These are phyloP conservation scores for Cladophialophora chaetospira DNA, from an alignment of 2,329 filamentous ascomycete species.

Conservation along the genomic window DNA sequence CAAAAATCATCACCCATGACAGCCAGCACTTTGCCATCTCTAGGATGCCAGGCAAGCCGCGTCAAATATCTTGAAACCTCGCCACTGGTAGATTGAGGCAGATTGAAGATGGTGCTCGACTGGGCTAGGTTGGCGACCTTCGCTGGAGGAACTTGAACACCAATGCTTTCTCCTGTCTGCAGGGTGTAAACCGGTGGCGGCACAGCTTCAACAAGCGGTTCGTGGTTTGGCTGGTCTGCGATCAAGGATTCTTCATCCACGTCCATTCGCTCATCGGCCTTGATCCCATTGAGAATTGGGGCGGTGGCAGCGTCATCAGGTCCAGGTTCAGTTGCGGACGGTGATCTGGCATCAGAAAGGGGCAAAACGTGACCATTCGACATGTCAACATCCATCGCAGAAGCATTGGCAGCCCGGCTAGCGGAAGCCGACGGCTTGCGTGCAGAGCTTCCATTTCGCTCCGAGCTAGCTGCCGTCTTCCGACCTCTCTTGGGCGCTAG, in stretches of 20 bases:
- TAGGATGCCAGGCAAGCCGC: constrained; percentile 47
- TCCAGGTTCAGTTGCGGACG: constrained; percentile 37
- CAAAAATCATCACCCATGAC: constrained; percentile 49
- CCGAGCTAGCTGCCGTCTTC: constrained; percentile 31
- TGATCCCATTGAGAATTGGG: constrained; percentile 27
- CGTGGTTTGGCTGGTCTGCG: constrained; percentile 39
- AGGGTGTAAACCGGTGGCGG: constrained; percentile 42
- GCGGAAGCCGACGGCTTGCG: constrained; percentile 33
- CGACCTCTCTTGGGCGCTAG: constrained; percentile 38
- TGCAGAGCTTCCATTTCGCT: constrained; percentile 38
- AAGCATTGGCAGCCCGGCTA: constrained; percentile 37
- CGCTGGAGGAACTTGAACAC: constrained; percentile 50
- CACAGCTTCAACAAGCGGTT: constrained; percentile 29
- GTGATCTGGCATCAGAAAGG: constrained; percentile 28
- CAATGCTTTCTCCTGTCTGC: constrained; percentile 48
- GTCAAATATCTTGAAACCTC: constrained; percentile 43
- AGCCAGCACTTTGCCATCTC: constrained; percentile 45
- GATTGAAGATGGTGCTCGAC: constrained; percentile 44
- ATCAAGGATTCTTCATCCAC: constrained; percentile 40
- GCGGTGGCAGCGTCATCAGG: constrained; percentile 47
- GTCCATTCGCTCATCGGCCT: constrained; percentile 39
- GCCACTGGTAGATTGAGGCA: constrained; percentile 36
- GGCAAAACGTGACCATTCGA: constrained; percentile 31
- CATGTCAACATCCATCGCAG: constrained; percentile 28
- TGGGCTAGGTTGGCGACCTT: constrained; percentile 51